phyloP scores from a whole-genome alignment of 225 moss, liverwort and hornwort genomes.

The Physcomitrium patens region DNA sequence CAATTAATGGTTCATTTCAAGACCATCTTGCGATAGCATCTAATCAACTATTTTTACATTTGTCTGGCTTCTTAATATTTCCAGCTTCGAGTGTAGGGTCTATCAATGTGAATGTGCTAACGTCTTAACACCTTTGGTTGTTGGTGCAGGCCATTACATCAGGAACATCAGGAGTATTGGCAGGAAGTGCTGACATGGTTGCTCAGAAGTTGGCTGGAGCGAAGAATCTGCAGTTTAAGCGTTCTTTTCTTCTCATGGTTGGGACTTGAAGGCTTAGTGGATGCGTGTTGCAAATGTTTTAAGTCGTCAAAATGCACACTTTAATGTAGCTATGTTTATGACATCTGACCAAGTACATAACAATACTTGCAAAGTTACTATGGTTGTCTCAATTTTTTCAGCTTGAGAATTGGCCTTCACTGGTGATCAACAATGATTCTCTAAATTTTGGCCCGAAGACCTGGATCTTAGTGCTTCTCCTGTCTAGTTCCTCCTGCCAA shows the following conservation, averaged over 20 bases:
- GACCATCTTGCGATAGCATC: background rate
- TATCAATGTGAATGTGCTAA: background rate
- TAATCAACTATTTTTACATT: no score
- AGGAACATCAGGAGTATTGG: constrained; percentile 84
- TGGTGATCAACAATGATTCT: background rate
- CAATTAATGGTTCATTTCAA: background rate
- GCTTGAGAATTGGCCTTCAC: no score
- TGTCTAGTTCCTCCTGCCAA: background rate
- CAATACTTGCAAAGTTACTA: no score
- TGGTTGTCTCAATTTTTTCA: no score
- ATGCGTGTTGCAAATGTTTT: background rate
- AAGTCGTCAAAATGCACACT: background rate
- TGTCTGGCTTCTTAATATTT: background rate
- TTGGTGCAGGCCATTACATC: constrained; percentile 76
- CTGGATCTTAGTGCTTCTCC: background rate
- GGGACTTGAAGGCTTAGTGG: constrained; percentile 25
- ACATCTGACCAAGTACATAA: no score
- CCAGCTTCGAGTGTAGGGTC: background rate
- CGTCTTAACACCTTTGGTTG: constrained; percentile 18
- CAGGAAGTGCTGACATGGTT: constrained; percentile 78
- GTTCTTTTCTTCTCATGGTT: constrained; percentile 74
- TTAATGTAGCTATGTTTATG: background rate
- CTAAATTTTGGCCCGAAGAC: constrained; percentile 17
- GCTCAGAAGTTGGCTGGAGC: constrained; percentile 86
- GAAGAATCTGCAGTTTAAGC: constrained; percentile 76